Evolutionary conservation across 2,329 filamentous ascomycete genomes (phyloP).

Genomic region (Phoma sp.): DNA sequence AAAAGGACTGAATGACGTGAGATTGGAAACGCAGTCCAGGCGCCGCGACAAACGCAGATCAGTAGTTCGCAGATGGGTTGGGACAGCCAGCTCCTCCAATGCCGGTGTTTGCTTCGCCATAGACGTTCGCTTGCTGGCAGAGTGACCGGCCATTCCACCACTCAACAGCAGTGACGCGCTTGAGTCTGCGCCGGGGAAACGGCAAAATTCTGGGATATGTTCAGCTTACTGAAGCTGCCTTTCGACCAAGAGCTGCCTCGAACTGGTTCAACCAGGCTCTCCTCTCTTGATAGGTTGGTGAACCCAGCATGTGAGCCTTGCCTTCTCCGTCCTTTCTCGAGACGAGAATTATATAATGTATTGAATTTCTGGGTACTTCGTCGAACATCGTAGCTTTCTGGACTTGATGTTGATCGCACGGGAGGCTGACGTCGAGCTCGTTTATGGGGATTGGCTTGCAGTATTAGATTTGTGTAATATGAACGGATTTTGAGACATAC

Average conservation of each 20-base stretch:
- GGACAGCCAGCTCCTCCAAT: too few relatives aligned
- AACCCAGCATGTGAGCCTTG: conserved; percentile 31
- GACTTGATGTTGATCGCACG: conserved; percentile 23
- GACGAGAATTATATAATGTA: conserved; percentile 31
- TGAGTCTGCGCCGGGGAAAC: too few relatives aligned
- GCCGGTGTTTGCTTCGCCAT: too few relatives aligned
- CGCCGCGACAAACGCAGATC: too few relatives aligned
- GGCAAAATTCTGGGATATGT: not conserved
- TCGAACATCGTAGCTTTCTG: conserved; percentile 37
- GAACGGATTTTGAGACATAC: conserved; percentile 15
- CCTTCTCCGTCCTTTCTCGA: conserved; percentile 14
- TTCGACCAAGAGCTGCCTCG: not conserved
- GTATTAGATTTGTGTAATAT: not conserved
- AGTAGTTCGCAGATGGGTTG: too few relatives aligned
- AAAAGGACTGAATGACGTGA: too few relatives aligned
- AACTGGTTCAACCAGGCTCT: conserved; percentile 28
- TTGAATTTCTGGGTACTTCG: conserved; percentile 32
- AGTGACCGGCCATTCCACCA: too few relatives aligned
- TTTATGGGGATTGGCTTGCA: conserved; percentile 26
- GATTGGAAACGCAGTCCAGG: too few relatives aligned
- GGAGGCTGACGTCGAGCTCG: conserved; percentile 21
- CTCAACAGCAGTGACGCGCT: too few relatives aligned
- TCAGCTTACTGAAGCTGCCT: not conserved
- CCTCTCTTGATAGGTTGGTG: conserved; percentile 22
- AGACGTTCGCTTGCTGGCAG: too few relatives aligned